Base-by-base conservation (phyloP, 768 basidiomycete genomes). In the Pulveroboletus sp. region DNA sequence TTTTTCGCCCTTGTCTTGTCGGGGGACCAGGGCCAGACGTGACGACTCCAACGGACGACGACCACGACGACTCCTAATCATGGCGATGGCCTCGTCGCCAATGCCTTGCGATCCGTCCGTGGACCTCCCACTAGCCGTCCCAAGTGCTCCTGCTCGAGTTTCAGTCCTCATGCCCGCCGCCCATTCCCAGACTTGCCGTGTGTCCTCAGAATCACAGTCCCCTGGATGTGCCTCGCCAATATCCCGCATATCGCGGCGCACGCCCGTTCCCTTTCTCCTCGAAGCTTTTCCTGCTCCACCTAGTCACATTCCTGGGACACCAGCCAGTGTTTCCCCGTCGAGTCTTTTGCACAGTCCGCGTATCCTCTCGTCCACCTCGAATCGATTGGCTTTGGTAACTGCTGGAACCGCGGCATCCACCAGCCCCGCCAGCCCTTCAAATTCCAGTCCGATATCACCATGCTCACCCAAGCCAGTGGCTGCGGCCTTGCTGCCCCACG, bases 221-320 rank as follows among this genome's bases (percentile, higher is more conserved):
- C 50, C 49, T 8, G 63, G 61, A 12, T 62, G 62, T 40, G 54
- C 63, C 15, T 65, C 64, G 1, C 62, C 65, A 5, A 42, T 62
- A 8, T 40, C 56, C 26, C 58, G 67, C 17, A 39, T 65, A 49
- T 50, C 64, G n/a, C 69, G 66, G 7, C 68, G 65, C 39, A 63
- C 61, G 2, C 60, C 60, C 1, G 63, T 64, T 1, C 73, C 73
- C 12, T 67, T 61, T 45, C 67, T 65, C 18, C 71, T 69, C 39
- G 71, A 69, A 45, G 65, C 73, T 5, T 73, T 71, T 18, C 69
- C 72, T 10, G 58, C 57, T 2, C 71, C 66, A 3, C 73, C 66
- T 3, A 67, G 69, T 42, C 66, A 65, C 42, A 68, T 63, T 26
- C 68, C 62, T 26, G 65, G 60, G 0, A 57, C 65, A 2, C 60